Conservation (phyloP, 1,284 basidiomycete genomes). For the Malassezia japonica region DNA sequence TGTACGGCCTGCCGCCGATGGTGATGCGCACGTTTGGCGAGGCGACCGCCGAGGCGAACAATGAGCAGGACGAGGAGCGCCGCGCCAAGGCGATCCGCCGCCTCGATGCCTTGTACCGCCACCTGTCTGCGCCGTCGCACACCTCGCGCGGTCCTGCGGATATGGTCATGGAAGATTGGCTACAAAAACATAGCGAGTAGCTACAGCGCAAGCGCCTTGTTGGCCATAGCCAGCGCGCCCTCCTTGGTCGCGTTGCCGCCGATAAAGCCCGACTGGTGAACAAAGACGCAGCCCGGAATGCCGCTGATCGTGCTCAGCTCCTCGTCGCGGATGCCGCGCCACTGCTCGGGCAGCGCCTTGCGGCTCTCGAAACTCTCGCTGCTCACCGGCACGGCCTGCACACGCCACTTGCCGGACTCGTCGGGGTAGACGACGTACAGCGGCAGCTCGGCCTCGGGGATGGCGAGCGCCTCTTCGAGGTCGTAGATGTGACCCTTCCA, state of each 20-base stretch:
- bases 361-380: slow-evolving; percentile 79
- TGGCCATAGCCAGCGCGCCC: slow-evolving; percentile 73
- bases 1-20: slow-evolving; percentile 15
- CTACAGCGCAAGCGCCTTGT: slow-evolving; percentile 53
- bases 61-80: slow-evolving; percentile 7
- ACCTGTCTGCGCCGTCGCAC: slow-evolving; percentile 1
- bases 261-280: slow-evolving; percentile 91
- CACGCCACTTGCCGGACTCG: slow-evolving; percentile 71
- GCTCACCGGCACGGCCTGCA: slow-evolving; percentile 79
- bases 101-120: slow-evolving; percentile 14
- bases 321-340: slow-evolving; percentile 84
- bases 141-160: neutral
- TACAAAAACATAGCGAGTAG: slow-evolving; percentile 9
- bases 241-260: slow-evolving; percentile 82
- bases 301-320: slow-evolving; percentile 65
- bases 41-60: neutral
- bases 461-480: slow-evolving; percentile 56
- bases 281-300: slow-evolving; percentile 72
- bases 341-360: slow-evolving; percentile 79
- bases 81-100: slow-evolving; percentile 16
- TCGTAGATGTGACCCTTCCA: slow-evolving; percentile 95
- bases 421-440: slow-evolving; percentile 79
- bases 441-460: slow-evolving; percentile 50
- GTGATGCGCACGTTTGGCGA: slow-evolving; percentile 13
- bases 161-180: slow-evolving; percentile 11